Conservation (phyloP, 73 alveolate genomes). For the Paramecium caudatum region DNA sequence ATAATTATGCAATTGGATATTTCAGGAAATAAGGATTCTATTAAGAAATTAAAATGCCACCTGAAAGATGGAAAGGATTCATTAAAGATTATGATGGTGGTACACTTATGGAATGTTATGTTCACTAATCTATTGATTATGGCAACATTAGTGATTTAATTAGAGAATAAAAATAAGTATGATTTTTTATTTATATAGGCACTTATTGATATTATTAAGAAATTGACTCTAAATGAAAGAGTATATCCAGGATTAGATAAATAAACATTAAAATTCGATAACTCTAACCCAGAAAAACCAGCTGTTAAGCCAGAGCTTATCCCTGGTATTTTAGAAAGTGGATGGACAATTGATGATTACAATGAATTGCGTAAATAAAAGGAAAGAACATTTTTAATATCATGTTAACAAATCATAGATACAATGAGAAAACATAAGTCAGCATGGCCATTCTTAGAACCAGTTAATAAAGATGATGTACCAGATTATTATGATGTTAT, state of each 20-base stretch:
- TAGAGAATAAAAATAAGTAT: constrained; percentile 85
- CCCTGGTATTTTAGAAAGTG: constrained; percentile 91
- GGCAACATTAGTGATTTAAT: constrained; percentile 83
- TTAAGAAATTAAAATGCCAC: constrained; percentile 85
- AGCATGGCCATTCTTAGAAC: constrained; percentile 93
- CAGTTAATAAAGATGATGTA: constrained; percentile 90
- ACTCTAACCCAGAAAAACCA: constrained; percentile 43
- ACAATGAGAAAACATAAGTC: constrained; percentile 74
- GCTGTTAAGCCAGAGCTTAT: constrained; percentile 76
- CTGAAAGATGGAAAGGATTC: constrained; percentile 92
- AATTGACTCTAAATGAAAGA: constrained; percentile 71
- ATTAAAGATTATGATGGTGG: constrained; percentile 98
- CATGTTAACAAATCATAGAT: constrained; percentile 74
- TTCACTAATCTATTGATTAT: constrained; percentile 86
- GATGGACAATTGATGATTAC: constrained; percentile 91
- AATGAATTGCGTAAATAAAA: constrained; percentile 84
- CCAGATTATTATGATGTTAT: constrained; percentile 96
- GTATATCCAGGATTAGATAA: constrained; percentile 76
- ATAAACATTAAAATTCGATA: constrained; percentile 75
- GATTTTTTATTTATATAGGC: constrained; percentile 32
- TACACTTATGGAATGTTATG: constrained; percentile 94
- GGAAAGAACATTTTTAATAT: constrained; percentile 84
- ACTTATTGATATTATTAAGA: constrained; percentile 77
- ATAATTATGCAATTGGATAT: constrained; percentile 96
- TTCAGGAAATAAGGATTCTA: constrained; percentile 96